Evolutionary conservation across 2,329 filamentous ascomycete species (phyloP).

Genomic region (Chalara sp.): DNA sequence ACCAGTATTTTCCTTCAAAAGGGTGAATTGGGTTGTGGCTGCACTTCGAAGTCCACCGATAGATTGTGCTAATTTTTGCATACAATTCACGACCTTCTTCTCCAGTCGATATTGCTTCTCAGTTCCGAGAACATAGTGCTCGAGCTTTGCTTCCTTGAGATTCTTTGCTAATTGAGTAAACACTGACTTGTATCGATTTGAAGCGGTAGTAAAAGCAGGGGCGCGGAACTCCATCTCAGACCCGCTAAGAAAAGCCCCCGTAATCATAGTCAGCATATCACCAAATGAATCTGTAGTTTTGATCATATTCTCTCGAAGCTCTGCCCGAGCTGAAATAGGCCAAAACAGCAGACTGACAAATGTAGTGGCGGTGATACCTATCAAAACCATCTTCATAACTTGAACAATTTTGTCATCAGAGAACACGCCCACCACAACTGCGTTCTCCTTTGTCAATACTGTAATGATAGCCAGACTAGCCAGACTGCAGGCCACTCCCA

Average conservation of each 20-base stretch:
- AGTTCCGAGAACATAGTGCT: slow-evolving; percentile 76
- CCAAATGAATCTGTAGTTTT: slow-evolving; percentile 69
- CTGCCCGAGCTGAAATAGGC: slow-evolving; percentile 67
- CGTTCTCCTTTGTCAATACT: slow-evolving; percentile 83
- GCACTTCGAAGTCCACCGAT: slow-evolving; percentile 87
- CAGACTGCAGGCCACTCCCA: slow-evolving; percentile 79
- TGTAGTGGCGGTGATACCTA: slow-evolving; percentile 68
- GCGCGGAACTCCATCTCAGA: slow-evolving; percentile 71
- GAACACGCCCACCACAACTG: slow-evolving; percentile 75
- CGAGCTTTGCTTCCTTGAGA: slow-evolving; percentile 78
- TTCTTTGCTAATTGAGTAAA: slow-evolving; percentile 69
- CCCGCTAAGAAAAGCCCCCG: slow-evolving; percentile 76
- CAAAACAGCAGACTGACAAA: slow-evolving; percentile 71
- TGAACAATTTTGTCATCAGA: slow-evolving; percentile 76
- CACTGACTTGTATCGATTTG: slow-evolving; percentile 56
- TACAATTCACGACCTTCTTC: slow-evolving; percentile 71
- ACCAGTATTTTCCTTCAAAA: slow-evolving; percentile 57
- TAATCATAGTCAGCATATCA: slow-evolving; percentile 75
- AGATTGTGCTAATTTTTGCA: slow-evolving; percentile 80
- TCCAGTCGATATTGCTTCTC: slow-evolving; percentile 76
- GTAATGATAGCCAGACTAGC: slow-evolving; percentile 85
- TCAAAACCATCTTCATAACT: slow-evolving; percentile 75
- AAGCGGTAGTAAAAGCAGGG: slow-evolving; percentile 55
- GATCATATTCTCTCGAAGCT: slow-evolving; percentile 67
- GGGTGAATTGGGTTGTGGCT: slow-evolving; percentile 78